phyloP scores from a whole-genome alignment of 2,329 filamentous ascomycete species.

The Beauveria bassiana region DNA sequence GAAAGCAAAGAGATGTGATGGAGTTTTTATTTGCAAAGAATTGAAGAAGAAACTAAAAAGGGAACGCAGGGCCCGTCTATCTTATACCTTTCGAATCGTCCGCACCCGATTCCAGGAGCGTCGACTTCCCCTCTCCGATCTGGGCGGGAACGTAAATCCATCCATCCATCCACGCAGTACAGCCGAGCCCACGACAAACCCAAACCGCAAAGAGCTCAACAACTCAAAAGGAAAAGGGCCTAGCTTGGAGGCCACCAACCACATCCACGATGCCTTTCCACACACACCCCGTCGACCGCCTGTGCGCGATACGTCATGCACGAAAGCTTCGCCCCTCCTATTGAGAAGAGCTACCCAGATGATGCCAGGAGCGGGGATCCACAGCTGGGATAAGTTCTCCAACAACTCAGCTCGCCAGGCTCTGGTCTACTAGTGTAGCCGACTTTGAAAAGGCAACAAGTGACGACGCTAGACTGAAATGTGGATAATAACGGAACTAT shows the following conservation, averaged over 20 bases:
- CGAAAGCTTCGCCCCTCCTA: neutral
- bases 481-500: neutral
- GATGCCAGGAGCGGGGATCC: neutral
- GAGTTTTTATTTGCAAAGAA: neutral
- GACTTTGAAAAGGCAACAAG: neutral
- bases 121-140: constrained; percentile 6
- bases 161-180: neutral
- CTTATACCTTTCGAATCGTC: constrained; percentile 14
- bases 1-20: neutral
- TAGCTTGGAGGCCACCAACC: constrained; percentile 1
- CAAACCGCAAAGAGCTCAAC: neutral
- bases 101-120: neutral
- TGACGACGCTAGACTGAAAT: neutral
- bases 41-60: neutral
- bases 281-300: neutral
- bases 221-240: neutral
- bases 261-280: neutral
- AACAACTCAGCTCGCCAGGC: neutral
- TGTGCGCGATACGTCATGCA: constrained; percentile 9
- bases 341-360: neutral
- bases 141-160: constrained; percentile 3
- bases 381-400: neutral
- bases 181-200: neutral
- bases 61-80: constrained; percentile 11
- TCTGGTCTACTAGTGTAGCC: neutral